Evolutionary conservation across 2,329 filamentous ascomycete genomes (phyloP), one percentile per base, ranked within the genome.

Genomic region (Aspergillus luchuensis): DNA sequence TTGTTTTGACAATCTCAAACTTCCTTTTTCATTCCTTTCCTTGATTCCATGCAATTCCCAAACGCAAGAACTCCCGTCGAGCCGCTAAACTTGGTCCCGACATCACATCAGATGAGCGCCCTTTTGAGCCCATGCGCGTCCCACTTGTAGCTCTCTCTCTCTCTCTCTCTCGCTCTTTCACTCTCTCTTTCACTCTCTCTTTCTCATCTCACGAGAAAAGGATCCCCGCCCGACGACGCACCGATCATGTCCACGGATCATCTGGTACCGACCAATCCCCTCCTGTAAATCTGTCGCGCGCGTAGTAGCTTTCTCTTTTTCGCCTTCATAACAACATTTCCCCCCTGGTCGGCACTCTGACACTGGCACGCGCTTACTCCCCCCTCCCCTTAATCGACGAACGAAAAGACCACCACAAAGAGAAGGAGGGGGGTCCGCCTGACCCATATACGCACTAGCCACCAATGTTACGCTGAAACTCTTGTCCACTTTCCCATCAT

Each of bases 401-500:
- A 30, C 23, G 23, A 21, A 23, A 33, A 23, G 25, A 30, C 8
- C 41, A 23, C 41, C 41, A 45, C 41, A 51, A 23, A 30, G 19
- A 53, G 50, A 38, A 23, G 13, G 15, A 13, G 8, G 23, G 23
- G 33, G 50, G 33, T 56, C 39, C 53, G 25, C 45, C 17, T 28
- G 39, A 50, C 47, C 45, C 47, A 21, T 45, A 45, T 50, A 50
- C 47, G 25, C 47, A 30, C 25, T 30, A 50, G 25, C 47, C 23
- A 17, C 39, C 53, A 36, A 43, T 23, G 53, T 56, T 49, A 52
- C 53, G 39, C 28, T 39, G 21, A 39, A 36, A 17, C 33, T 60
- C 58, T 28, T 28, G 58, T 60, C 48, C 58, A 52, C 53, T 30
- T 36, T 1, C 39, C 53, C 56, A 53, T 60, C 45, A n/a, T 41